These are phyloP conservation scores for Fonsecaea nubica DNA, from an alignment of 2,329 filamentous ascomycete genomes.

Conservation along the genomic window DNA sequence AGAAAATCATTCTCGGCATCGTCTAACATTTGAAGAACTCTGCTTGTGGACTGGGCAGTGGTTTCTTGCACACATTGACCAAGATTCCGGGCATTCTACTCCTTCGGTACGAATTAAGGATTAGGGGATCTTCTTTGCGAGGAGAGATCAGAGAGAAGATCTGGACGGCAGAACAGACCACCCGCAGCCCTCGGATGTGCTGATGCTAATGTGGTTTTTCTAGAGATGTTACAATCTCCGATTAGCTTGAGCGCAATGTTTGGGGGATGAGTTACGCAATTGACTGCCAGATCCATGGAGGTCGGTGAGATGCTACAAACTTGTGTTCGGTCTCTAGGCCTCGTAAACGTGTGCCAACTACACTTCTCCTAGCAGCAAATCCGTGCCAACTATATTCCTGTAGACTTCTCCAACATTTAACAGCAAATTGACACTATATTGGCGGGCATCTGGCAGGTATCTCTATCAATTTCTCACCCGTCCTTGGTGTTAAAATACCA, in stretches of 20 bases:
- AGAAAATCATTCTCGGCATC: slow-evolving; percentile 30
- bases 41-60: slow-evolving; percentile 21
- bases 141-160: background rate
- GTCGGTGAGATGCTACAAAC: background rate
- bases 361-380: background rate
- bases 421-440: background rate
- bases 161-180: background rate
- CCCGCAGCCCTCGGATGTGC: background rate
- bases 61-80: slow-evolving; percentile 9
- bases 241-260: background rate
- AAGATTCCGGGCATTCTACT: slow-evolving; percentile 20
- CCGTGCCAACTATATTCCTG: background rate
- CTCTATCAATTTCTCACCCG: background rate
- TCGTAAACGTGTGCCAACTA: background rate
- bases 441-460: background rate
- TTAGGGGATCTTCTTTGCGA: slow-evolving; percentile 5
- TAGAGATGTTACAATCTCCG: background rate
- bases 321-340: background rate
- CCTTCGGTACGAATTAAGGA: slow-evolving; percentile 26
- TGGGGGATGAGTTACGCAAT: background rate
- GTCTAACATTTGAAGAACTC: slow-evolving; percentile 18
- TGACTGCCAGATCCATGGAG: background rate
- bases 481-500: background rate
- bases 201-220: background rate
- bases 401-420: background rate